Evolutionary conservation across 176 grass and related monocot genomes (phyloP).

Genomic region (Phyllostachys edulis): DNA sequence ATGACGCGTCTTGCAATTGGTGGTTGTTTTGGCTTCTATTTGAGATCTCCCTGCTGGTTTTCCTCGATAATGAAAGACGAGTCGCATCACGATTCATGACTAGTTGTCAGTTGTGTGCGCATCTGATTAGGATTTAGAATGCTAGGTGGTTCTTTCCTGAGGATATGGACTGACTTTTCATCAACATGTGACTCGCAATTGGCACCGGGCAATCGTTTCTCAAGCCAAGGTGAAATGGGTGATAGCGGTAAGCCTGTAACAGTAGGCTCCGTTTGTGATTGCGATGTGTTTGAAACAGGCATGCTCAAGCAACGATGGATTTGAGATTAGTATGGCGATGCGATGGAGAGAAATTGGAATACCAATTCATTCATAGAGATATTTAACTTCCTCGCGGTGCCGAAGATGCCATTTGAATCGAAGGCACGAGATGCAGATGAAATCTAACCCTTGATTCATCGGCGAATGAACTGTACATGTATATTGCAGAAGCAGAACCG

Average conservation of each 20-base stretch:
- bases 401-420: too few species aligned
- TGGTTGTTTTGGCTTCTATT: not conserved
- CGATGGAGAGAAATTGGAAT: not conserved
- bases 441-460: not conserved
- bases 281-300: not conserved
- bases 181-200: not conserved
- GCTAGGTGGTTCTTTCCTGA: not conserved
- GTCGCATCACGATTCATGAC: not conserved
- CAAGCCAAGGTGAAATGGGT: not conserved
- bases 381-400: not conserved
- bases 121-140: not conserved
- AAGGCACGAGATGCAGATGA: not conserved
- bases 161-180: not conserved
- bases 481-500: not conserved
- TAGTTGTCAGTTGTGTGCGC: not conserved
- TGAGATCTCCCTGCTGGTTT: not conserved
- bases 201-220: not conserved
- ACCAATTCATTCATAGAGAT: not conserved
- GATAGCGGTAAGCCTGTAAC: not conserved
- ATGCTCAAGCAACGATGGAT: not conserved
- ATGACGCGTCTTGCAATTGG: not conserved
- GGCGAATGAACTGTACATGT: not conserved
- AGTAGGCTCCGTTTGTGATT: not conserved
- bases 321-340: too few species aligned
- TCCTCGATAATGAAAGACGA: conserved; percentile 1